Conservation (phyloP, 2,329 filamentous ascomycete genomes). For the Fusarium scirpi region DNA sequence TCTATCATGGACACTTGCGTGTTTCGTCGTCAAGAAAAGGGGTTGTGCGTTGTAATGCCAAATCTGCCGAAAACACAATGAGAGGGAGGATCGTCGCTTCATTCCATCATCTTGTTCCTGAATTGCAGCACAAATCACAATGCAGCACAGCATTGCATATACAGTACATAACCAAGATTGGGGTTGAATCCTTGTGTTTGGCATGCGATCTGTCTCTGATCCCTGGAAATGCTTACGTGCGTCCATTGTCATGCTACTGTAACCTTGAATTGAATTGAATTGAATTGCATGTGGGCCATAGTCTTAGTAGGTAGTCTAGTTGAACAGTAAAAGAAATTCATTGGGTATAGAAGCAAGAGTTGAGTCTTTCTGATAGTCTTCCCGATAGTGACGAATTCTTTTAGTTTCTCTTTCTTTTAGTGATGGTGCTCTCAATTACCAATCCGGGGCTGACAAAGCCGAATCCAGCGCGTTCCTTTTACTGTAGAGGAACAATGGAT, state of each 20-base stretch:
- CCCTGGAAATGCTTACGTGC: conserved; percentile 21
- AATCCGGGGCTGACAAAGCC: conserved; percentile 35
- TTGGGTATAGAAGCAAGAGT: background rate
- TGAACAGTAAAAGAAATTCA: background rate
- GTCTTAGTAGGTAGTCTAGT: too few species aligned
- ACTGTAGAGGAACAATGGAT: conserved; percentile 30
- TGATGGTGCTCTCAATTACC: conserved; percentile 21
- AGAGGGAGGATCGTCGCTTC: conserved; percentile 36
- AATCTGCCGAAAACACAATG: conserved; percentile 18
- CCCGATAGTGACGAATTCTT: background rate
- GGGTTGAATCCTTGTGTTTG: conserved; percentile 21
- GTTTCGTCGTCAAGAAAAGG: conserved; percentile 40
- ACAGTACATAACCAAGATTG: conserved; percentile 8
- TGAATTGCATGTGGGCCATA: background rate
- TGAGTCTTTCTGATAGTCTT: background rate
- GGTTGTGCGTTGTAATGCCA: conserved; percentile 27
- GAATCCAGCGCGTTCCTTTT: conserved; percentile 37
- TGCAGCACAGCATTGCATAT: conserved; percentile 12
- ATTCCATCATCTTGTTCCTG: conserved; percentile 36
- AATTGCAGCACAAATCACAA: conserved; percentile 33
- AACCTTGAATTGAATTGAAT: background rate
- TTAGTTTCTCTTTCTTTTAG: background rate
- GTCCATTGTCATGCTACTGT: conserved; percentile 5
- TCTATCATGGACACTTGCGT: conserved; percentile 30
- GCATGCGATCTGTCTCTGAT: conserved; percentile 31